Base-by-base conservation (phyloP, 2,329 filamentous ascomycete genomes). In the Botrytis byssoidea region DNA sequence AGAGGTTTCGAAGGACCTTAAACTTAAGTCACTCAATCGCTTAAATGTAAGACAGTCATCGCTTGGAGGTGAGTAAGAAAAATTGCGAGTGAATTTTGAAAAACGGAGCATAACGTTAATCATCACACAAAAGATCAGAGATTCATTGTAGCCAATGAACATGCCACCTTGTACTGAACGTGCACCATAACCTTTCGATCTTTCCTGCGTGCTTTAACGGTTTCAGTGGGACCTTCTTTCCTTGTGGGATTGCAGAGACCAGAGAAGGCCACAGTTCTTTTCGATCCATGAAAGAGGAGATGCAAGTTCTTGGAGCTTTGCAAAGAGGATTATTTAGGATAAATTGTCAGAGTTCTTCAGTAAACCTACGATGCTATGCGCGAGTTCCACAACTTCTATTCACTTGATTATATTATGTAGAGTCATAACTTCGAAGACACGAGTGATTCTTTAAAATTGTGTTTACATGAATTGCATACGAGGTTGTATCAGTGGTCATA, bases 1-100 rank as follows among this genome's bases (percentile, higher is more conserved):
- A 12, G 0, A 14, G 25, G 1, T n/a, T 6, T n/a, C 5, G 10
- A n/a, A 14, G 22, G 12, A 14, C 22, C 6, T n/a, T 1, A 3
- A 6, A 0, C 0, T 5, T 25, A 51, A 25, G 25, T 25, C 9
- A 0, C 48, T 14, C 25, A n/a, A 0, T 2, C 25, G 12, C 48
- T 51, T 25, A 0, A 51, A 1, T 1, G 0, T n/a, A 51, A n/a
- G 25, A 51, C 25, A 25, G 48, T 51, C 25, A 51, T n/a, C 10
- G 25, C 48, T 14, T 51, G 25, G 3, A 51, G 48, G 46, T 7
- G 48, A 14, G 10, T 51, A 51, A n/a, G 0, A 51, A 4, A 51
- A 51, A 51, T 4, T 0, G n/a, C 25, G 48, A 51, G 48, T n/a
- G 25, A n/a, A 51, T 51, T 14, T 10, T 51, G 25, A n/a, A 51